Percentiles rank a stretch among this genome's conserved stretches.
Evolutionary conservation across 2,329 filamentous ascomycete species (phyloP).

Genomic region (Nothophaeocryptopus gaeumannii): DNA sequence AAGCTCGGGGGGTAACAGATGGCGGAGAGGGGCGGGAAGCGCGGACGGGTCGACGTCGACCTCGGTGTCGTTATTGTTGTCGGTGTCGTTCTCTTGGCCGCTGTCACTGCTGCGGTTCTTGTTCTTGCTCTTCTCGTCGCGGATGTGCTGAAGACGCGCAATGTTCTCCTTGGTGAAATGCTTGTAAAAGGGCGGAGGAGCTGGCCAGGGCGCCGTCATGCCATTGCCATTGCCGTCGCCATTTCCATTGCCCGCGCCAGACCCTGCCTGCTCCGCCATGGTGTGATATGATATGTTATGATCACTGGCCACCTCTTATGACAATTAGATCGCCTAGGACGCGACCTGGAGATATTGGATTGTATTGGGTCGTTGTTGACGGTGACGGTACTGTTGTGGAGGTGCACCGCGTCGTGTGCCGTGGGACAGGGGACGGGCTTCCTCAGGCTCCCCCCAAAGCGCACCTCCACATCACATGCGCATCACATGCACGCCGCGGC

Average conservation of each 20-base stretch:
- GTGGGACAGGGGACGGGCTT: no score
- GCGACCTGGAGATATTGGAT: no score
- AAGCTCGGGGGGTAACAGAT: conserved; percentile 76
- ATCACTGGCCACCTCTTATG: no score
- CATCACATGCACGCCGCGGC: no score
- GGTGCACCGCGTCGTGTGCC: no score
- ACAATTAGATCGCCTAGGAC: no score
- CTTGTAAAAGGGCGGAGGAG: conserved; percentile 86
- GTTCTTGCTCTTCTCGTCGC: conserved; percentile 24
- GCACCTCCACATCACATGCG: no score
- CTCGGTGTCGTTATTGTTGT: conserved; percentile 19
- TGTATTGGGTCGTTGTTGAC: conserved; percentile 24
- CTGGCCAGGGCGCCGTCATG: conserved; percentile 65
- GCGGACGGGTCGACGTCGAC: conserved; percentile 37
- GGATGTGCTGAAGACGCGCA: conserved; percentile 48
- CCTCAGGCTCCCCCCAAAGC: no score
- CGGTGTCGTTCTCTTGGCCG: conserved; percentile 29
- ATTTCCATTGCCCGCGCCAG: no score
- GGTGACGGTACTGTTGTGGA: no score
- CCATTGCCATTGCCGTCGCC: not conserved
- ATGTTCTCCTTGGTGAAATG: conserved; percentile 78
- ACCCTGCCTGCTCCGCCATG: not conserved
- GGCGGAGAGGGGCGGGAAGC: conserved; percentile 68
- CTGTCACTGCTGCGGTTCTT: not conserved
- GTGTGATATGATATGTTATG: no score